phyloP scores from a whole-genome alignment of 2,329 filamentous ascomycete genomes.

The Gaeumannomyces tritici region DNA sequence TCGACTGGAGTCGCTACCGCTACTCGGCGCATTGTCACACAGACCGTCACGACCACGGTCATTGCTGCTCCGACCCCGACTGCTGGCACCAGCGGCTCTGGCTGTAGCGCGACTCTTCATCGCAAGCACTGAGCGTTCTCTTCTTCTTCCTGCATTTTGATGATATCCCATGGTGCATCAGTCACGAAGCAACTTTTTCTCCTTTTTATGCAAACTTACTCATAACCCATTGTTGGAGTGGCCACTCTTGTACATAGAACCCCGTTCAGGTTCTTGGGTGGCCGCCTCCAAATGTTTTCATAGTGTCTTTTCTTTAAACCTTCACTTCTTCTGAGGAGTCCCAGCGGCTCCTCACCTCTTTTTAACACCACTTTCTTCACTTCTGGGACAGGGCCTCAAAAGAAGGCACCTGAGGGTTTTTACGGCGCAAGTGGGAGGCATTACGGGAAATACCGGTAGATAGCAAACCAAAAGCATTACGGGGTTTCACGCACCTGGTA shows the following conservation, averaged over 20 bases:
- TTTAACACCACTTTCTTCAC: not conserved
- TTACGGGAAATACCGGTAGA: not conserved
- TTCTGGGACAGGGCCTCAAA: not conserved
- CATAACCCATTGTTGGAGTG: not conserved
- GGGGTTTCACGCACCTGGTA: not conserved
- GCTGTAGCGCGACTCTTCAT: not conserved
- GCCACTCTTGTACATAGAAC: not conserved
- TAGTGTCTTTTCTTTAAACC: not conserved
- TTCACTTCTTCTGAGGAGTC: not conserved
- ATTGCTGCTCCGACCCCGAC: not conserved
- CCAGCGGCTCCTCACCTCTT: not conserved
- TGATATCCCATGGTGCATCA: not conserved
- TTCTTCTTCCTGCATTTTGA: not conserved
- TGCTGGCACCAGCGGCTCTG: not conserved
- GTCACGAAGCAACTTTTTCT: slow-evolving; percentile 2
- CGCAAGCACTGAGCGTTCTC: not conserved
- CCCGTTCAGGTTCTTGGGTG: not conserved
- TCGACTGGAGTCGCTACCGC: too few relatives aligned
- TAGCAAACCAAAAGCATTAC: not conserved
- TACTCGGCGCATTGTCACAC: too few relatives aligned
- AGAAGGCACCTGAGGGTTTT: not conserved
- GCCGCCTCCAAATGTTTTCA: not conserved
- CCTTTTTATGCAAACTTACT: not conserved
- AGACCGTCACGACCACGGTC: too few relatives aligned
- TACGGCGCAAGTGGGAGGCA: not conserved